phyloP scores from a whole-genome alignment of 2,329 filamentous ascomycete genomes.

The Diplodia mutila region DNA sequence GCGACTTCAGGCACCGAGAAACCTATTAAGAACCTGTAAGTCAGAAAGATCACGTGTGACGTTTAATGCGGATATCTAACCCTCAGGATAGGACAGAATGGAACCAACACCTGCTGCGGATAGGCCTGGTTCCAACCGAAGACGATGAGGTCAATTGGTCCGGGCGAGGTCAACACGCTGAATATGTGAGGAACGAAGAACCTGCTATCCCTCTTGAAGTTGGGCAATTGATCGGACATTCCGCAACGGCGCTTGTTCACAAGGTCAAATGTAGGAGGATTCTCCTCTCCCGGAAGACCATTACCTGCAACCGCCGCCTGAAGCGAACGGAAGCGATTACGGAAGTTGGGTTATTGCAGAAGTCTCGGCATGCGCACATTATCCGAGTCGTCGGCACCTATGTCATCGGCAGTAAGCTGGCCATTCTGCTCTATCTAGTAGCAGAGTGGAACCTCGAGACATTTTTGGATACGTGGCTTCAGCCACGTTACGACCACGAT shows the following conservation, averaged over 20 bases:
- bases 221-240: background rate
- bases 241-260: background rate
- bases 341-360: background rate
- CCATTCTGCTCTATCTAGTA: conserved; percentile 41
- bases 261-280: background rate
- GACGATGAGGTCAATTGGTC: background rate
- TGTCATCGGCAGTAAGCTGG: conserved; percentile 28
- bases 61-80: background rate
- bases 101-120: background rate
- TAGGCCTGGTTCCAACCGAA: background rate
- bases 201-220: background rate
- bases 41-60: background rate
- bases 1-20: background rate
- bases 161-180: background rate
- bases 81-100: background rate
- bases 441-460: conserved; percentile 42
- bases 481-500: rapidly evolving
- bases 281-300: background rate
- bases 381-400: background rate
- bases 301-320: background rate
- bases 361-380: background rate
- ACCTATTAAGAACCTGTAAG: background rate
- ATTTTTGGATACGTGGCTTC: conserved; percentile 32
- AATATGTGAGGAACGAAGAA: background rate
- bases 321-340: background rate